Evolutionary conservation across 2,329 filamentous ascomycete species (phyloP), one percentile per base, ranked within the genome.

Genomic region (Aureobasidium sp.): DNA sequence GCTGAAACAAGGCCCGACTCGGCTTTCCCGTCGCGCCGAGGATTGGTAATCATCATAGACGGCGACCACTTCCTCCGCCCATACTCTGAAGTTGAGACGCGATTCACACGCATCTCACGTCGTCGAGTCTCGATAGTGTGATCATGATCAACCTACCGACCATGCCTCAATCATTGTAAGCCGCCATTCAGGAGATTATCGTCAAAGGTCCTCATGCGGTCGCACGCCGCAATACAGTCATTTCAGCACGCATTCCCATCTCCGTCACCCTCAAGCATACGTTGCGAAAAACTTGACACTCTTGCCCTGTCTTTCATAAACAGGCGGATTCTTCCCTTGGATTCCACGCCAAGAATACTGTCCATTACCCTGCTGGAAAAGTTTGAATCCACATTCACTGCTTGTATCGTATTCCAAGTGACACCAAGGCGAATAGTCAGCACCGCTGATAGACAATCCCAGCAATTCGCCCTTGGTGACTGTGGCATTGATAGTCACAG

Each of bases 391-490:
- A 26, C 12, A 34, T 3, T 29, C 44, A n/a, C 36, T 23, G 64
- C 34, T 37, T 57, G 48, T 62, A 6, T 39, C 9, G 48, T 63
- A 67, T 53, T 68, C 67, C 41, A 69, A 58, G 63, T 69, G 67
- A 39, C 67, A 69, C 44, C 67, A 67, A 36, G 67, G 67, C 29
- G 65, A 61, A 34, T 66, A 67, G 41, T 69, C 67, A 13, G 53
- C 48, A 0, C 67, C 67, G 0, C 56, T 23, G 27, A 68, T 67
- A 9, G 64, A 52, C 13, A 68, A 12, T 1, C 67, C 67, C 6
- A 69, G 61, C 13, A 66, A 20, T 23, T 69, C 67, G 1, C 67
- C 67, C 4, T 59, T 53, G 4, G 48, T 23, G 0, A 69, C 67
- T 3, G 67, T 68, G 2, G 62, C 63, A 57, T 68, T 68, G n/a